Base-by-base conservation (phyloP, 352 stramenopile species). In the Peronospora farinosa region DNA sequence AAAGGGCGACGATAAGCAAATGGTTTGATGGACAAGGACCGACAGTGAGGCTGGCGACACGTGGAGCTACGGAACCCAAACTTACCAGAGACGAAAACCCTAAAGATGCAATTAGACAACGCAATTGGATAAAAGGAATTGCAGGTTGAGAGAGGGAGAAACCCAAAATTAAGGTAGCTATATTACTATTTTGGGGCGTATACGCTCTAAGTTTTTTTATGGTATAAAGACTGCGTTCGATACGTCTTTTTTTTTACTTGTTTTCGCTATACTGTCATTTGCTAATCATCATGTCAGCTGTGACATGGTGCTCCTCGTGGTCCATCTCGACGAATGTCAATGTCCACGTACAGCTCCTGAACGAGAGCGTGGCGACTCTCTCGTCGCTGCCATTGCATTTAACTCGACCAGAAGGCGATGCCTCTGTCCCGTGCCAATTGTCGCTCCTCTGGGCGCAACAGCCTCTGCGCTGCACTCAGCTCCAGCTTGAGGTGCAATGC, bases 401-500 rank as follows among this genome's bases (percentile, higher is more conserved):
- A 32, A 45, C 4, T 11, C 59, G 65, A 1, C 32, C 64, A 5
- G 13, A n/a, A 25, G 21, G 31, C 1, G 33, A 52, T 17, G 27
- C 27, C 16, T 35, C 51, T 15, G 27, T 59, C 13, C 54, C 61
- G 11, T 91, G 79, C 30, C 63, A 90, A 52, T 9, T 88, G 25
- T 48, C 32, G 16, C 49, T 84, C 7, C 54, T 72, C 15, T 82
- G 75, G 69, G 19, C 36, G 1, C 36, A 44, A 11, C 35, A 50
- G 11, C 64, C 71, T 21, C 52, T 84, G 33, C 63, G 64, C 6
- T 88, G 75, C 45, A 47, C 56, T 5, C 59, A 72, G 38, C 58
- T 89, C 7, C 62, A 69, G 36, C 45, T 93, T 0, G 56, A 80
- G 43, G 39, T 86, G 15, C 23, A 62, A 32, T 74, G 72, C 62